Base-by-base conservation (phyloP, 2,329 filamentous ascomycete species). In the Orbilia ellipsospora region DNA sequence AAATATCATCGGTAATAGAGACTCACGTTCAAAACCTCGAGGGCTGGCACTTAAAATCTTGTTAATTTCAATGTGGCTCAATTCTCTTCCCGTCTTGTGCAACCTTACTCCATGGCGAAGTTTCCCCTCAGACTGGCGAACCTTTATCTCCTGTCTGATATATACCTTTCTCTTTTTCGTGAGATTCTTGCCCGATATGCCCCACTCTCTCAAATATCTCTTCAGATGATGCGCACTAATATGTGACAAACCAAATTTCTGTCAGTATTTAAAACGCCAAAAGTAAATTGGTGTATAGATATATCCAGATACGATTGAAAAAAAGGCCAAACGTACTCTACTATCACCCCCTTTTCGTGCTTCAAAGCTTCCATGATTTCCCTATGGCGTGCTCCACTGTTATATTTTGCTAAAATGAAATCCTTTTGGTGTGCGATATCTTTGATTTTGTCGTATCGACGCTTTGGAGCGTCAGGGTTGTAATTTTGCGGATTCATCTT, bases 371-470 rank as follows among this genome's bases (percentile, higher is more conserved):
- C 61, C 23, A 55, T 28, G 15, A 65, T 65, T 16, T 54, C 61
- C 20, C 56, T 65, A 16, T 65, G 61, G 10, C 36, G 31, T 2
- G 20, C 42, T 28, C 61, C 61, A 18, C 23, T 56, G 10, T 55
- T 56, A 31, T 65, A 45, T 48, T 48, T 65, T 45, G 18, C 15
- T 2, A 65, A n/a, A 12, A 65, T 45, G 12, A 65, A 65, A 6
- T 55, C 48, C 23, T 65, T 65, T 16, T 65, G 52, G 2, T 31
- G 28, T 42, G 52, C 23, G 7, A 52, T 36, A 44, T 63, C 16
- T 54, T 63, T 63, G 18, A 63, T 54, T n/a, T 51, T 63, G 18
- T 54, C 45, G 36, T 63, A 63, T n/a, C 44, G 31, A 16, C 50
- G 45, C 12, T 42, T 42, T n/a, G 60, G 45, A 16, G 60, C 31